A percentile compares a stretch with the other conserved stretches of the same genome.
phyloP scores from a whole-genome alignment of 805 yeast genomes.

The Schizosaccharomyces osmophilus region DNA sequence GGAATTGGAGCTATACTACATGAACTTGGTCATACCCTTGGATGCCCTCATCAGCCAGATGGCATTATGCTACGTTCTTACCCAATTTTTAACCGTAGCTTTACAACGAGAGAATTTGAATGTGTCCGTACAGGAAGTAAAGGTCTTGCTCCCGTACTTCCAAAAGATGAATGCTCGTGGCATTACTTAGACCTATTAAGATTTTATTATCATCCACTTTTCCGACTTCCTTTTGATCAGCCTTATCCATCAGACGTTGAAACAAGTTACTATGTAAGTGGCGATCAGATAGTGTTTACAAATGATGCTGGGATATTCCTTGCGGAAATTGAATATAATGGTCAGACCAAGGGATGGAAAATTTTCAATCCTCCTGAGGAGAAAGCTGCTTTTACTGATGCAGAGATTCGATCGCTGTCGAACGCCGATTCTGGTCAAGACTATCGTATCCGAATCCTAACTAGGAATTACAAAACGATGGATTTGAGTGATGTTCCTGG shows the following conservation, averaged over 20 bases:
- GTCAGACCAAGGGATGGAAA: slow-evolving; percentile 26
- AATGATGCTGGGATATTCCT: slow-evolving; percentile 48
- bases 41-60: slow-evolving; percentile 73
- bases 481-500: background rate
- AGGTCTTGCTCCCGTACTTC: slow-evolving; percentile 19
- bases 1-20: slow-evolving; percentile 88
- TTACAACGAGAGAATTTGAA: slow-evolving; percentile 39
- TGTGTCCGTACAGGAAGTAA: slow-evolving; percentile 13
- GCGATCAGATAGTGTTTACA: slow-evolving; percentile 23
- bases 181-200: slow-evolving; percentile 26
- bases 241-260: slow-evolving; percentile 14
- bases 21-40: slow-evolving; percentile 76
- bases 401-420: slow-evolving; percentile 18
- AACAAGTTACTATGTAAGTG: slow-evolving; percentile 25
- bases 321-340: slow-evolving; percentile 45
- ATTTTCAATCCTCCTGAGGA: slow-evolving; percentile 46
- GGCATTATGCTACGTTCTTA: slow-evolving; percentile 87
- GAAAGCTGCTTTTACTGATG: slow-evolving; percentile 25
- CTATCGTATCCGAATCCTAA: background rate
- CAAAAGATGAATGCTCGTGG: slow-evolving; percentile 64
- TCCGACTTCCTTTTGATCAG: slow-evolving; percentile 41
- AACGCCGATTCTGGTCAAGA: background rate
- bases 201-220: slow-evolving; percentile 60
- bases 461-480: background rate
- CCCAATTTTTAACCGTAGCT: slow-evolving; percentile 54